Evolutionary conservation across 371 early-diverging fungal species (phyloP), one percentile per base, ranked within the genome.

Genomic region (Mucor irregularis): DNA sequence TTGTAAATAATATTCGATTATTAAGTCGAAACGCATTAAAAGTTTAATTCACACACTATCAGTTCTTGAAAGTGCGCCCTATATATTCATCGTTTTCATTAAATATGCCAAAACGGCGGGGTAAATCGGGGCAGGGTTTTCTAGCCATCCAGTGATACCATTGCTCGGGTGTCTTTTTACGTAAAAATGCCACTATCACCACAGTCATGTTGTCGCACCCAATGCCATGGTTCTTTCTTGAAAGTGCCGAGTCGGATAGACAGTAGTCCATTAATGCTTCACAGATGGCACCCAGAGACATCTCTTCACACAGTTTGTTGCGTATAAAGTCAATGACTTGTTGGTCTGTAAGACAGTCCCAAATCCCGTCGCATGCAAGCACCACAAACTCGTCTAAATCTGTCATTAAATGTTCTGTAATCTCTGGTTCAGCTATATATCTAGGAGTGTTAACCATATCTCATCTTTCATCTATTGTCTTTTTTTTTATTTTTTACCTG

Each of bases 171-270:
- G 85, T 75, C 54, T 71, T 74, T 50, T 89, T 90, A 48, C 86
- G 76, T 59, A 95, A 71, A 47, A 95, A 71, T 0, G 79, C 97
- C 13, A 93, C 87, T 48, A 97, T 90, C 21, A 95, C 71, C 26
- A 97, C 88, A 0, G 96, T 95, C 97, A 97, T 97, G 76, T 97
- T 97, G 69, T 97, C 97, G 70, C 95, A 94, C 14, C 97, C 97
- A 30, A 94, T 80, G 13, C 92, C 92, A 38, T 91, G 59, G 77
- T 77, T 51, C 89, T 84, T 16, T 81, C 75, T 35, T n/a, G n/a
- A n/a, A n/a, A n/a, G n/a, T n/a, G n/a, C n/a, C n/a, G n/a, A n/a
- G n/a, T n/a, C n/a, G n/a, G 95, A 93, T 50, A 96, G 70, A 68
- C 97, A 96, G 49, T 71, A 69, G 43, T 93, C 90, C 92, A 95